Evolutionary conservation across 257 asterid genomes (phyloP), one percentile per base, ranked within the genome.

Genomic region (Verbascum thapsus): DNA sequence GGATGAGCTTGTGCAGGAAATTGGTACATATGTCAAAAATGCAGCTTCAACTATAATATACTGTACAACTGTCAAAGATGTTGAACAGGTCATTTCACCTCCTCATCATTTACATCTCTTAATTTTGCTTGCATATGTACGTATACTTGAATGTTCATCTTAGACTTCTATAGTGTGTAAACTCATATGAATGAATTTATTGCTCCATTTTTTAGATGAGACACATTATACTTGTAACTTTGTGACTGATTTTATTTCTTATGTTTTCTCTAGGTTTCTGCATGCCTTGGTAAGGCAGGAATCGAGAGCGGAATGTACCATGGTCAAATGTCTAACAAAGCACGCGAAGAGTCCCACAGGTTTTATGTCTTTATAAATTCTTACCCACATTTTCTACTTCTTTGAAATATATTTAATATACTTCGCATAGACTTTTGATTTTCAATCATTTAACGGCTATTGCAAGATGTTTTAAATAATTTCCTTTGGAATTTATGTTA

Each of bases 271-370:
- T 68, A 91, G 98, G 77, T 86, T 58, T 84, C 79, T 70, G 58
- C 70, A 75, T 78, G 53, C 58, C 92, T 91, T 41, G 72, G 57
- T 44, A 77, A 64, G 70, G 83, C 81, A 45, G 81, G 90, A 77
- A 72, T 88, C 71, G 81, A 64, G 64, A 87, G 85, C 67, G 98
- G 98, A 42, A 83, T 84, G 42, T 91, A 88, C 81, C 95, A 91
- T 70, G 98, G 96, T 41, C 90, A 81, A 85, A 81, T 91, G 96
- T 64, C 92, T 70, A 86, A 85, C 68, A 80, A 76, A 72, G 87
- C 90, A 48, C 96, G 98, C 8, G 91, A 86, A 76, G 87, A 75
- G 56, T 79, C 80, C 49, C 98, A 91, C 76, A 88, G 98, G 98
- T 91, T 75, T 54, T 23, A 66, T 32, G 20, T 64, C 60, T 18